Evolutionary conservation across 139 green algal species (phyloP).

Genomic region (Eudorina sp.): DNA sequence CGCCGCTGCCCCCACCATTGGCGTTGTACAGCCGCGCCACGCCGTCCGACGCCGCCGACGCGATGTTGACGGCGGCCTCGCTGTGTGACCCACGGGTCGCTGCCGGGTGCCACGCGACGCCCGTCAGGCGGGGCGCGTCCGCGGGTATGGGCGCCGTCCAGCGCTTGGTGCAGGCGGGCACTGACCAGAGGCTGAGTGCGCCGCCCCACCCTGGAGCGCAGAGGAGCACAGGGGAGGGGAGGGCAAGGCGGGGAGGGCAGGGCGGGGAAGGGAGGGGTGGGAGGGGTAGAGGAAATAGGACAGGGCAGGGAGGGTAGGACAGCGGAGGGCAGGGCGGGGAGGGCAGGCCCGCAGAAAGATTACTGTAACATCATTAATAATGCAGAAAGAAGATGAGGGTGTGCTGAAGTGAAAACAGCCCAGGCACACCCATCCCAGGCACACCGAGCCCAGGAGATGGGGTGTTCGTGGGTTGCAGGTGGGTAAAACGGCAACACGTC

Average conservation of each 20-base stretch:
- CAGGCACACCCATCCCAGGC: too few relatives aligned
- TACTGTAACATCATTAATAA: too few relatives aligned
- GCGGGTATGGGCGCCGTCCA: constrained; percentile 72
- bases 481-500: too few relatives aligned
- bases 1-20: neutral
- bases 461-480: too few relatives aligned
- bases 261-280: too few relatives aligned
- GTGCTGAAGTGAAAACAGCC: too few relatives aligned
- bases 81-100: constrained; percentile 22
- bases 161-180: constrained; percentile 58
- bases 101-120: constrained; percentile 90
- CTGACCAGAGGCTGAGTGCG: constrained; percentile 80
- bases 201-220: constrained; percentile 79
- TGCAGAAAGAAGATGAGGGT: too few relatives aligned
- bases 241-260: neutral
- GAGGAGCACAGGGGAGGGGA: neutral
- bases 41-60: constrained; percentile 81
- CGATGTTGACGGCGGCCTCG: constrained; percentile 52
- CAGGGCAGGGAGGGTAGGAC: too few relatives aligned
- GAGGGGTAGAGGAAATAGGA: too few relatives aligned
- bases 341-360: too few relatives aligned
- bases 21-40: constrained; percentile 56
- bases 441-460: too few relatives aligned
- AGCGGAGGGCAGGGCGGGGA: too few relatives aligned
- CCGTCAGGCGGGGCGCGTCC: constrained; percentile 83